Conservation (phyloP, 1,284 basidiomycete genomes). For the Tilletia horrida region DNA sequence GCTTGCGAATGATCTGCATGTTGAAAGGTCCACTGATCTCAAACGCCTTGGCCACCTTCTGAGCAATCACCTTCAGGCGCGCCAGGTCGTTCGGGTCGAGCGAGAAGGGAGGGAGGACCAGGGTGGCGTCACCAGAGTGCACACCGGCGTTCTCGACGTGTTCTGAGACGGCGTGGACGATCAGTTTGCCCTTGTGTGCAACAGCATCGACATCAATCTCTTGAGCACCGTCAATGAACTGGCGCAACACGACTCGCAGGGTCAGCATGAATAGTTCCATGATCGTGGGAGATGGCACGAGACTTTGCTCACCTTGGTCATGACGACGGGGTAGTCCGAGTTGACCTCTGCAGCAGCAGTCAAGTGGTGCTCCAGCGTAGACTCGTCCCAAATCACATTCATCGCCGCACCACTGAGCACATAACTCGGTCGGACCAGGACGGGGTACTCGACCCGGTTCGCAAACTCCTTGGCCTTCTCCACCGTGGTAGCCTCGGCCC, state of each 20-base stretch:
- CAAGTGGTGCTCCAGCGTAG: conserved; percentile 82
- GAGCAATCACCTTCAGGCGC: conserved; percentile 82
- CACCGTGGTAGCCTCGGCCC: conserved; percentile 85
- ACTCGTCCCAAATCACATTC: conserved; percentile 96
- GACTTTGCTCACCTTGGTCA: conserved; percentile 66
- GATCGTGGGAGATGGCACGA: not conserved
- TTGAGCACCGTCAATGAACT: conserved; percentile 92
- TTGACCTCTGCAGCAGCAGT: conserved; percentile 93
- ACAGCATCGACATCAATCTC: conserved; percentile 99
- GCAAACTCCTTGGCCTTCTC: conserved; percentile 90
- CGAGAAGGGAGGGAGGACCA: conserved; percentile 94
- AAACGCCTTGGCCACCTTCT: conserved; percentile 91
- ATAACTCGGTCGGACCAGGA: conserved; percentile 63
- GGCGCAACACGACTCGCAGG: too few species aligned
- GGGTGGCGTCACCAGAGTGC: conserved; percentile 96
- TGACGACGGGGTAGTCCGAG: conserved; percentile 92
- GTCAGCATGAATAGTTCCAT: too few species aligned
- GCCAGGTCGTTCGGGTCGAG: conserved; percentile 72
- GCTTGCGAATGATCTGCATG: conserved; percentile 97
- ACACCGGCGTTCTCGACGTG: conserved; percentile 99
- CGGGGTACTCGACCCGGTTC: conserved; percentile 65
- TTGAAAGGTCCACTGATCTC: conserved; percentile 98
- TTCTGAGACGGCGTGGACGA: conserved; percentile 93
- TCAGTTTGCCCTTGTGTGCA: conserved; percentile 86
- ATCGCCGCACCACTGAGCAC: conserved; percentile 98